These are phyloP conservation scores for Pinus albicaulis DNA, from an alignment of 75 land plant genomes.

Conservation along the genomic window DNA sequence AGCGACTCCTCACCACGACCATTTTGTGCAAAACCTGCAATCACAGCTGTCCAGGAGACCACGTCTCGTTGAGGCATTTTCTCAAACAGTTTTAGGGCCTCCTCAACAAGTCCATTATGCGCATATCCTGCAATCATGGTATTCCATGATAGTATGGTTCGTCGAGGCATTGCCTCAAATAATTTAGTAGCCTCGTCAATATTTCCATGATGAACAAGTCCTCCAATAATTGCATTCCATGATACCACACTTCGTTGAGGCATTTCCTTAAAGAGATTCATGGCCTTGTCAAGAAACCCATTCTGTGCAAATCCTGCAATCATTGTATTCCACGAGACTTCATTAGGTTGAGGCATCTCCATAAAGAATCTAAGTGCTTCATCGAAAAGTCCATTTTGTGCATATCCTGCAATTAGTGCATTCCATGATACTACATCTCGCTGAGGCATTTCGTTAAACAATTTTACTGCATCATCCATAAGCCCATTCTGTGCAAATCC, in stretches of 20 bases:
- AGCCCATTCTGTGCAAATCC: slow-evolving; percentile 33
- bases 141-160: not conserved
- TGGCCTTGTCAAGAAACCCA: not conserved
- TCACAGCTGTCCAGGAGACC: slow-evolving; percentile 56
- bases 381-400: slow-evolving; percentile 10
- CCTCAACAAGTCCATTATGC: slow-evolving; percentile 5
- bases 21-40: slow-evolving; percentile 21
- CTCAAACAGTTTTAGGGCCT: slow-evolving; percentile 34
- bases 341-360: slow-evolving; percentile 9
- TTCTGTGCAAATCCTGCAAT: not conserved
- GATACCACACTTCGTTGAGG: not conserved
- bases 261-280: not conserved
- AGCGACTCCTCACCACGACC: slow-evolving; percentile 30
- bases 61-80: slow-evolving; percentile 38
- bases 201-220: not conserved
- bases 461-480: slow-evolving; percentile 16
- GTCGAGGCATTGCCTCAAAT: slow-evolving; percentile 1
- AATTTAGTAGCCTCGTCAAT: not conserved
- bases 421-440: slow-evolving; percentile 60
- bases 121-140: slow-evolving; percentile 6
- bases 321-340: not conserved
- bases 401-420: slow-evolving; percentile 29
- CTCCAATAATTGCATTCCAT: slow-evolving; percentile 7
- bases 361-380: slow-evolving; percentile 31
- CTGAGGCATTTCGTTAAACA: slow-evolving; percentile 35